phyloP scores from a whole-genome alignment of 805 yeast species.

The Metschnikowia hibisci region DNA sequence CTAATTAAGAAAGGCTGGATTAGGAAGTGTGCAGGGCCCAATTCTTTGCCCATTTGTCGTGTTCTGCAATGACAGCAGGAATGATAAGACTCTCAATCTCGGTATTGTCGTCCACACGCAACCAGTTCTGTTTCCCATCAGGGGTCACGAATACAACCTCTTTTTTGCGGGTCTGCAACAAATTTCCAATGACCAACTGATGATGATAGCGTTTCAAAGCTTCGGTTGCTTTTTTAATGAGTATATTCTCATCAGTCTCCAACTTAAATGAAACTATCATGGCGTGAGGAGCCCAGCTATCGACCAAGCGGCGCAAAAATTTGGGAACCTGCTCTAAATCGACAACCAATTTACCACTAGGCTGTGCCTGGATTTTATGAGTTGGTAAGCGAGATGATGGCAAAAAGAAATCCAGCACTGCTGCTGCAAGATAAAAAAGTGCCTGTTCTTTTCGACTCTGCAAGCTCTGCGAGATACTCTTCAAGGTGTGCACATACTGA shows the following conservation, averaged over 20 bases:
- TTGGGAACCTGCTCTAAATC: conserved; percentile 96
- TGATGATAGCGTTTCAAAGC: conserved; percentile 87
- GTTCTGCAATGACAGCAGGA: conserved; percentile 68
- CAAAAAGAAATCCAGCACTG: conserved; percentile 93
- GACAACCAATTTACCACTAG: conserved; percentile 72
- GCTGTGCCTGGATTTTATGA: conserved; percentile 89
- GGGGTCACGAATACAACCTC: conserved; percentile 82
- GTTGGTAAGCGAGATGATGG: conserved; percentile 84
- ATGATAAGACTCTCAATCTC: conserved; percentile 81
- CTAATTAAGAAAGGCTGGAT: too few relatives aligned
- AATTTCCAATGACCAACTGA: conserved; percentile 91
- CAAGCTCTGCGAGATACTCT: conserved; percentile 58
- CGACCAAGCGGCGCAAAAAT: conserved; percentile 81
- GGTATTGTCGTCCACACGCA: conserved; percentile 31
- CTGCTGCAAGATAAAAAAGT: conserved; percentile 89
- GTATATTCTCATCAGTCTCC: conserved; percentile 75
- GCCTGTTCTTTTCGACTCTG: conserved; percentile 54
- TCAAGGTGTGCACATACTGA: conserved; percentile 84
- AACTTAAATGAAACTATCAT: conserved; percentile 93
- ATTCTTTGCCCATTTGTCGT: conserved; percentile 53
- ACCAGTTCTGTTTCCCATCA: conserved; percentile 45
- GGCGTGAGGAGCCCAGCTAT: conserved; percentile 91
- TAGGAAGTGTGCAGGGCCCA: too few relatives aligned
- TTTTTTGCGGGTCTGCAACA: conserved; percentile 80
- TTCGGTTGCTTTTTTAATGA: conserved; percentile 68